Percentiles rank a stretch among this genome's conserved stretches.
phyloP scores from a whole-genome alignment of 2,329 filamentous ascomycete species.

The Fonsecaea pugnacius region DNA sequence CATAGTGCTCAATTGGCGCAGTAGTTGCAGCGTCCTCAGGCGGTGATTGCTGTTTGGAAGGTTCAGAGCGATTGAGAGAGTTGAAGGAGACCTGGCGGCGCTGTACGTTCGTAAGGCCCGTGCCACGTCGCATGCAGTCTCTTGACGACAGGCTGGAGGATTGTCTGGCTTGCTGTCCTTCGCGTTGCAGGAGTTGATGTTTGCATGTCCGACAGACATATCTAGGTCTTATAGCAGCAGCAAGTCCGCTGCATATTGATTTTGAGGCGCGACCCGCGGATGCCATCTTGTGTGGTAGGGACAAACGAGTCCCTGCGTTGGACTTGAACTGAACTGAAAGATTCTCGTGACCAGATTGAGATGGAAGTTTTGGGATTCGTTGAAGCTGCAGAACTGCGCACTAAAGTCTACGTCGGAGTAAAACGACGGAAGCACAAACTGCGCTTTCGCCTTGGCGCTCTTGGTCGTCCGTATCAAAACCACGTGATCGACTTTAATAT shows the following conservation, averaged over 20 bases:
- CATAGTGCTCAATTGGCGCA: conserved; percentile 16
- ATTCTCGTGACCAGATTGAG: background rate
- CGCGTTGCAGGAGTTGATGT: conserved; percentile 15
- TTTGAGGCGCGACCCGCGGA: conserved; percentile 19
- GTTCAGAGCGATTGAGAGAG: background rate
- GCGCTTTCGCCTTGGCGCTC: background rate
- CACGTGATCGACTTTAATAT: background rate
- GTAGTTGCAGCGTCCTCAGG: background rate
- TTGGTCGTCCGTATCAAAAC: background rate
- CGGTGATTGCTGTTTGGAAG: background rate
- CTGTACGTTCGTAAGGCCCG: background rate
- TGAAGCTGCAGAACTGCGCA: conserved; percentile 5
- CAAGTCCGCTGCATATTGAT: conserved; percentile 20
- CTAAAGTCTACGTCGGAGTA: background rate
- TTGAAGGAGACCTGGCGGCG: conserved; percentile 1
- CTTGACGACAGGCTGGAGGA: conserved; percentile 12
- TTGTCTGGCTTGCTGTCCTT: conserved; percentile 25
- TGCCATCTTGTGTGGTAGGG: conserved; percentile 12
- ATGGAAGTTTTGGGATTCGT: background rate
- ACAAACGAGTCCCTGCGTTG: background rate
- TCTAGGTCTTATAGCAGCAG: conserved; percentile 4
- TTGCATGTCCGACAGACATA: conserved; percentile 31
- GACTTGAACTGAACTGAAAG: background rate
- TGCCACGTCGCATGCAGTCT: background rate
- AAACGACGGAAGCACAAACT: background rate